These are phyloP conservation scores for Solanum corneliomulleri DNA, from an alignment of 257 asterid genomes.

Conservation along the genomic window DNA sequence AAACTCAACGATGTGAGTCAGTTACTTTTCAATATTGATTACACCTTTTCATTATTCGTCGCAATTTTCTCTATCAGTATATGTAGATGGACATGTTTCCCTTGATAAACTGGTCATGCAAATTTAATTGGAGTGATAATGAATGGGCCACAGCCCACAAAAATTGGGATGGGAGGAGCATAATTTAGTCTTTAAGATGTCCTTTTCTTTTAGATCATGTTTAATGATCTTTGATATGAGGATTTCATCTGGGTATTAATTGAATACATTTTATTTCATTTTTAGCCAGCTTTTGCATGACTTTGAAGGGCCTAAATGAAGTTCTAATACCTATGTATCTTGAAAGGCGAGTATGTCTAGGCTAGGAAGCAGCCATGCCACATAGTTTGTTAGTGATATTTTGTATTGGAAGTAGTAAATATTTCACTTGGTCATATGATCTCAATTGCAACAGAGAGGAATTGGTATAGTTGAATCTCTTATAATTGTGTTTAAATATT, in stretches of 20 bases:
- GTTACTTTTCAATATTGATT: neutral
- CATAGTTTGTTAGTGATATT: neutral
- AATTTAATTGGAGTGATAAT: neutral
- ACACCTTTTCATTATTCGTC: neutral
- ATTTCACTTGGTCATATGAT: neutral
- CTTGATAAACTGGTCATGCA: neutral
- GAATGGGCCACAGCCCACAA: neutral
- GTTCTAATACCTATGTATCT: neutral
- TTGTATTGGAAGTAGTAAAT: neutral
- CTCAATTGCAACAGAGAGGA: neutral
- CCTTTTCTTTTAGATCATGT: neutral
- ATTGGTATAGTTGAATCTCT: neutral
- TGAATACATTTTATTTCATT: neutral
- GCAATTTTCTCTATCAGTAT: neutral
- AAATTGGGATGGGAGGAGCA: neutral
- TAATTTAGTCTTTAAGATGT: neutral
- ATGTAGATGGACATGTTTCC: neutral
- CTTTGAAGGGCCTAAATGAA: neutral
- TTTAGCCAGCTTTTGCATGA: neutral
- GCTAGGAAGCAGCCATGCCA: neutral
- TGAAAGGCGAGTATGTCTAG: neutral
- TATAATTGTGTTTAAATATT: neutral
- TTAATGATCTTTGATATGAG: neutral
- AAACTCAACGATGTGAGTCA: conserved; percentile 47
- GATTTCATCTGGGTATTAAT: neutral